phyloP scores from a whole-genome alignment of 2,329 filamentous ascomycete species.

The Fusarium cyanostomum region DNA sequence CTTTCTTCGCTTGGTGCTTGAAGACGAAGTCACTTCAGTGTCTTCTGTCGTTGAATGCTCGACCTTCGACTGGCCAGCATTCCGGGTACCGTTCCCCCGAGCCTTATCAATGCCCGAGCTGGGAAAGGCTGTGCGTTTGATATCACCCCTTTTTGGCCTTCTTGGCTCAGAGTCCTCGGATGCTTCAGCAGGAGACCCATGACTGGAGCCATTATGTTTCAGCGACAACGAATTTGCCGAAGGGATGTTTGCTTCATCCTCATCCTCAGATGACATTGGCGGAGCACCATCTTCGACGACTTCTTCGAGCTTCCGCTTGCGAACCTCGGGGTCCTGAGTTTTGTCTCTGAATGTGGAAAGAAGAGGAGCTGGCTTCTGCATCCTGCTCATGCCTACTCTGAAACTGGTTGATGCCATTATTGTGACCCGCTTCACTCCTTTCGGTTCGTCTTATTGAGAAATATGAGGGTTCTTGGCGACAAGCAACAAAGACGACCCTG shows the following conservation, averaged over 20 bases:
- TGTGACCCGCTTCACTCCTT: background rate
- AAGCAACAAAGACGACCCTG: background rate
- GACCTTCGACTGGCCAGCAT: background rate
- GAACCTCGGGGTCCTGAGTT: background rate
- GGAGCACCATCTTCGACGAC: constrained; percentile 33
- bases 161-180: constrained; percentile 44
- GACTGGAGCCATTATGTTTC: background rate
- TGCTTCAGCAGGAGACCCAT: background rate
- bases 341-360: constrained; percentile 17
- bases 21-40: constrained; percentile 1
- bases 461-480: background rate
- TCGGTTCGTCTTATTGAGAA: background rate
- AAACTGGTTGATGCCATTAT: constrained; percentile 14
- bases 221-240: background rate
- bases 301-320: constrained; percentile 18
- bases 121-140: constrained; percentile 48
- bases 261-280: constrained; percentile 45
- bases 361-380: constrained; percentile 22
- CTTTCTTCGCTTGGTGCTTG: constrained; percentile 31
- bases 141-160: constrained; percentile 41
- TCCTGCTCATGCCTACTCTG: constrained; percentile 36
- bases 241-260: constrained; percentile 29
- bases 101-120: background rate
- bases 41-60: background rate
- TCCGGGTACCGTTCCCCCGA: constrained; percentile 8